Percentiles rank a stretch among this genome's conserved stretches.
phyloP scores from a whole-genome alignment of 2,329 filamentous ascomycete species.

The Penicillium sp. region DNA sequence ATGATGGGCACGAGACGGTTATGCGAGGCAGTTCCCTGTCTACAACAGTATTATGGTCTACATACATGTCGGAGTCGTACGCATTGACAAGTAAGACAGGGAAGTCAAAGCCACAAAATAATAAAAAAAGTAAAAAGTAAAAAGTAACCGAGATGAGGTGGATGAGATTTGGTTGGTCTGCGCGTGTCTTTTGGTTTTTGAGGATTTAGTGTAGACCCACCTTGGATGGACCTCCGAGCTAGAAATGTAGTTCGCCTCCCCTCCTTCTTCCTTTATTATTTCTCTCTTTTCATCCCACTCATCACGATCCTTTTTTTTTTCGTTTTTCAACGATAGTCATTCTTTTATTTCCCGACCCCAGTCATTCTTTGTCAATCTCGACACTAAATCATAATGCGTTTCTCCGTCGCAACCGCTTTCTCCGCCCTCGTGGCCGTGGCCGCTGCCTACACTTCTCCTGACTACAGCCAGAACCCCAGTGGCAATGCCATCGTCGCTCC shows the following conservation, averaged over 20 bases:
- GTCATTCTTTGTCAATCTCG: constrained; percentile 22
- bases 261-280: constrained; percentile 6
- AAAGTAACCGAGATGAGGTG: neutral
- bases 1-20: neutral
- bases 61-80: neutral
- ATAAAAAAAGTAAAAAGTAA: neutral
- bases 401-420: constrained; percentile 30
- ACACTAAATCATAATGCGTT: constrained; percentile 30
- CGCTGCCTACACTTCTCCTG: constrained; percentile 31
- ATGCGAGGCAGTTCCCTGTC: neutral
- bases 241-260: constrained; percentile 12
- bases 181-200: neutral
- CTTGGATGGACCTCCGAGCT: neutral
- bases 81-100: neutral
- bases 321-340: constrained; percentile 9
- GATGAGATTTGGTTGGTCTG: neutral
- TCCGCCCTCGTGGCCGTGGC: constrained; percentile 34
- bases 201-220: neutral
- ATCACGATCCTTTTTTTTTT: constrained; percentile 13
- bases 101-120: neutral
- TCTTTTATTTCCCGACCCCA: constrained; percentile 16
- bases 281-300: constrained; percentile 20
- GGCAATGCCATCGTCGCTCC: constrained; percentile 52
- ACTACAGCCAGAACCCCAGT: constrained; percentile 28
- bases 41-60: neutral